phyloP scores from a whole-genome alignment of 345 rosid species.

The Gossypioides kirkii region DNA sequence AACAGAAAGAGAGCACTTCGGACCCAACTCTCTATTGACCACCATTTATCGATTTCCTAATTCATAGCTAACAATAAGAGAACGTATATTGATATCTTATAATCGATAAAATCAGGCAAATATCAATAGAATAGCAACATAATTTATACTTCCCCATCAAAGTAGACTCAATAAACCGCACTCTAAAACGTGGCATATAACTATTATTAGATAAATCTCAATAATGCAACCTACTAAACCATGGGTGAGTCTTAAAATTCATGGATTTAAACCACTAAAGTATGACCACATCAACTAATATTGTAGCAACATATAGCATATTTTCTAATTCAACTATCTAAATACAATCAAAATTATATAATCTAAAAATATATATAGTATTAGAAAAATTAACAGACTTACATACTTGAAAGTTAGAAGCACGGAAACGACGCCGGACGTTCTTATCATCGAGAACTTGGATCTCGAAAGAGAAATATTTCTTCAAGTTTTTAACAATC shows the following conservation, averaged over 20 bases:
- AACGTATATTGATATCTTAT: not conserved
- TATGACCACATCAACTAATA: not conserved
- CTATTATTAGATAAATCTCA: not conserved
- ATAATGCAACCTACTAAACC: not conserved
- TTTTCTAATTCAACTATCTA: not conserved
- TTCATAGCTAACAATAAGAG: not conserved
- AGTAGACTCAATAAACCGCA: not conserved
- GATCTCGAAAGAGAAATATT: conserved; percentile 92
- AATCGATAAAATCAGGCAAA: not conserved
- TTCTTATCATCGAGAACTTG: conserved; percentile 97
- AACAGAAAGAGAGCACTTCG: not conserved
- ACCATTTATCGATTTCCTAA: not conserved
- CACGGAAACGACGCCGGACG: conserved; percentile 88
- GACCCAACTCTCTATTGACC: not conserved
- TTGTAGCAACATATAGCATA: not conserved
- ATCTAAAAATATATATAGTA: not conserved
- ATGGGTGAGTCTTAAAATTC: not conserved
- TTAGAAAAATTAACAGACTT: conserved; percentile 39
- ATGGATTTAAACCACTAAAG: not conserved
- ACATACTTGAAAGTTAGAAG: conserved; percentile 99
- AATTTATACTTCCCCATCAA: not conserved
- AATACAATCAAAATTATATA: not conserved
- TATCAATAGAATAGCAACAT: not conserved
- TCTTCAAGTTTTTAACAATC: conserved; percentile 86
- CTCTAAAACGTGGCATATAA: not conserved